Percentiles rank a stretch among this genome's conserved stretches.
Conservation (phyloP, 2,329 filamentous ascomycete species). For the Curvularia sp. region DNA sequence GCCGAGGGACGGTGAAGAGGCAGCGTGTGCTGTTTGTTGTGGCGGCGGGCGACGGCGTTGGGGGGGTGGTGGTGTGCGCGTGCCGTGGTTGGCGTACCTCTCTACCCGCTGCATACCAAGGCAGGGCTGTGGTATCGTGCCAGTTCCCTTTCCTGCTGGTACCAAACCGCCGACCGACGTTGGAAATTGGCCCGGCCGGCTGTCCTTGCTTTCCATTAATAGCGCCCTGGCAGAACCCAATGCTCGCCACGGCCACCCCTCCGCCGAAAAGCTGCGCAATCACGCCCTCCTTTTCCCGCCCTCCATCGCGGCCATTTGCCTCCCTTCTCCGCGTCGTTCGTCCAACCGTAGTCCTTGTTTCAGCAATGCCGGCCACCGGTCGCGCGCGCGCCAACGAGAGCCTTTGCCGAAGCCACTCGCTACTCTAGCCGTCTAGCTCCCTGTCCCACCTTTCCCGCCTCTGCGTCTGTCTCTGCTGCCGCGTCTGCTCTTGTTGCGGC, state of each 20-base stretch:
- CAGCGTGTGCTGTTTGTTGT: neutral
- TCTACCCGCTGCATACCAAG: conserved; percentile 15
- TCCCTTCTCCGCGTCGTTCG: conserved; percentile 19
- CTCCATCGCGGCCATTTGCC: conserved; percentile 12
- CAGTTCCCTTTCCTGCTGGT: too few species aligned
- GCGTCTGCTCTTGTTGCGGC: neutral
- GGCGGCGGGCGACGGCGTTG: neutral
- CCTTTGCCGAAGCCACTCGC: conserved; percentile 20
- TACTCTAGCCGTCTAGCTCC: conserved; percentile 6
- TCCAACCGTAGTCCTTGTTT: conserved; percentile 28
- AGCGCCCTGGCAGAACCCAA: conserved; percentile 5
- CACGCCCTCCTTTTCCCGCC: conserved; percentile 15
- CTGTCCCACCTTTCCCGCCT: conserved; percentile 5
- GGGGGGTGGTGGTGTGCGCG: neutral
- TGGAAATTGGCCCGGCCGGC: conserved; percentile 1
- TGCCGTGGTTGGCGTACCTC: neutral
- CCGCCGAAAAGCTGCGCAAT: neutral
- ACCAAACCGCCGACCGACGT: conserved; percentile 7
- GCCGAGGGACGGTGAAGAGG: neutral
- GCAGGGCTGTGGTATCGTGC: neutral
- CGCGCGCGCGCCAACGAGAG: conserved; percentile 25
- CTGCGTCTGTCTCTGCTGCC: neutral
- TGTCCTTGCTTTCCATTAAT: conserved; percentile 15
- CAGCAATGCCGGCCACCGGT: conserved; percentile 14
- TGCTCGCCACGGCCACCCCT: conserved; percentile 12